Percentiles rank a stretch among this genome's conserved stretches.
Conservation (phyloP, 768 basidiomycete genomes). For the Boletus tomentosulus region DNA sequence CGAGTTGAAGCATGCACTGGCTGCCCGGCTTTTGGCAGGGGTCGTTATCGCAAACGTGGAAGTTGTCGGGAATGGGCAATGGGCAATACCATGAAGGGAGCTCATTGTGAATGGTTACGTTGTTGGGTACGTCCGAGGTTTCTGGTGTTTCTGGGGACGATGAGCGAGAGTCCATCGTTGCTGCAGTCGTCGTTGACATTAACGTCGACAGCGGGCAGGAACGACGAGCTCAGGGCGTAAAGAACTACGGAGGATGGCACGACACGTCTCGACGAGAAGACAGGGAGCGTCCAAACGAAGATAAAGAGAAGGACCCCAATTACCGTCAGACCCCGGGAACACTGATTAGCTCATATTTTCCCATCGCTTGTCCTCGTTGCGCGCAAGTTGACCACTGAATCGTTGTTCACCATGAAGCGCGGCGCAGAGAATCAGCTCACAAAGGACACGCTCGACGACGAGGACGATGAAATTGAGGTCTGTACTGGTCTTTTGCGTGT, state of each 20-base stretch:
- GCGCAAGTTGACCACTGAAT: neutral
- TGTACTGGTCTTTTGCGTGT: neutral
- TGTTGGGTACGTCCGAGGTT: slow-evolving; percentile 49
- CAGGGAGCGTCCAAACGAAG: neutral
- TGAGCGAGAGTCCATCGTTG: slow-evolving; percentile 57
- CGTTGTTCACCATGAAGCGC: slow-evolving; percentile 55
- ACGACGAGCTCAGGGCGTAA: slow-evolving; percentile 5
- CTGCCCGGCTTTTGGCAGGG: slow-evolving; percentile 45
- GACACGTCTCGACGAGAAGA: neutral
- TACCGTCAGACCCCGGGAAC: slow-evolving; percentile 15
- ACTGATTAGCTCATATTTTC: slow-evolving; percentile 20
- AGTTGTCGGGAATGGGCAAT: slow-evolving; percentile 40
- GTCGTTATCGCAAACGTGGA: slow-evolving; percentile 43
- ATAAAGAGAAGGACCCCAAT: slow-evolving; percentile 5
- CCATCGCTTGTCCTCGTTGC: slow-evolving; percentile 1
- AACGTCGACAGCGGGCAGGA: slow-evolving; percentile 8
- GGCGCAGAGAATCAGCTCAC: slow-evolving; percentile 68
- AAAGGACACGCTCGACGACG: slow-evolving; percentile 47
- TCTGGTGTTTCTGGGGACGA: slow-evolving; percentile 71
- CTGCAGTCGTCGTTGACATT: slow-evolving; percentile 59
- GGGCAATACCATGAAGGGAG: slow-evolving; percentile 57
- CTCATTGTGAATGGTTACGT: slow-evolving; percentile 47
- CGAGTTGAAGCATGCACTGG: slow-evolving; percentile 57
- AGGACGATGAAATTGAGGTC: slow-evolving; percentile 35
- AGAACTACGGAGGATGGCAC: neutral